Percentiles rank a stretch among this genome's conserved stretches.
phyloP scores from a whole-genome alignment of 2,329 filamentous ascomycete genomes.

The Colletotrichum ledebouriae region DNA sequence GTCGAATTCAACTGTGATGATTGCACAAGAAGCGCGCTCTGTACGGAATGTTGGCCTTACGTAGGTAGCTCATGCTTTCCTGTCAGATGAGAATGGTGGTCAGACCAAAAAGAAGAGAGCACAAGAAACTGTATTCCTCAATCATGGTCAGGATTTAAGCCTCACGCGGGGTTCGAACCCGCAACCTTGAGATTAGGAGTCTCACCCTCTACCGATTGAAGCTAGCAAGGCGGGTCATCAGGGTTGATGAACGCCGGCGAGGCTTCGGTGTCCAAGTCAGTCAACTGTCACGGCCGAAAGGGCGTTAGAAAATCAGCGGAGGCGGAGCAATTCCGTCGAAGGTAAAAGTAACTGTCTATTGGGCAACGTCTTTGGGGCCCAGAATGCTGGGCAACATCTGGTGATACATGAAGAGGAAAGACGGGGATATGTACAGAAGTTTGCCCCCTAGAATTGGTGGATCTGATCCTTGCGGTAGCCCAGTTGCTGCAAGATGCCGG shows the following conservation, averaged over 20 bases:
- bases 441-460: slow-evolving; percentile 63
- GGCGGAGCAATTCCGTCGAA: no score
- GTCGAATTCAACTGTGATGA: no score
- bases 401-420: not conserved
- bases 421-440: no score
- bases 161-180: slow-evolving; percentile 47
- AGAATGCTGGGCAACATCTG: not conserved
- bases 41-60: no score
- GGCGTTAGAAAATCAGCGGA: no score
- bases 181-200: slow-evolving; percentile 65
- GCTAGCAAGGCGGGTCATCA: slow-evolving; percentile 60
- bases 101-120: not conserved
- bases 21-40: no score
- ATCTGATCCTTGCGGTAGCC: slow-evolving; percentile 71
- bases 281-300: not conserved
- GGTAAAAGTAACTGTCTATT: no score
- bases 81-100: not conserved
- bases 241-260: not conserved
- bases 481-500: slow-evolving; percentile 67
- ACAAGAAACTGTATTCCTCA: not conserved
- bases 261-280: not conserved
- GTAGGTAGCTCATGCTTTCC: no score
- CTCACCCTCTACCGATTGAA: slow-evolving; percentile 82
- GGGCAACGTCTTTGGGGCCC: no score
- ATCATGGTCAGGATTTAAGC: slow-evolving; percentile 44